Evolutionary conservation across 2,329 filamentous ascomycete genomes (phyloP).

Genomic region (Dothidotthia symphoricarpi): DNA sequence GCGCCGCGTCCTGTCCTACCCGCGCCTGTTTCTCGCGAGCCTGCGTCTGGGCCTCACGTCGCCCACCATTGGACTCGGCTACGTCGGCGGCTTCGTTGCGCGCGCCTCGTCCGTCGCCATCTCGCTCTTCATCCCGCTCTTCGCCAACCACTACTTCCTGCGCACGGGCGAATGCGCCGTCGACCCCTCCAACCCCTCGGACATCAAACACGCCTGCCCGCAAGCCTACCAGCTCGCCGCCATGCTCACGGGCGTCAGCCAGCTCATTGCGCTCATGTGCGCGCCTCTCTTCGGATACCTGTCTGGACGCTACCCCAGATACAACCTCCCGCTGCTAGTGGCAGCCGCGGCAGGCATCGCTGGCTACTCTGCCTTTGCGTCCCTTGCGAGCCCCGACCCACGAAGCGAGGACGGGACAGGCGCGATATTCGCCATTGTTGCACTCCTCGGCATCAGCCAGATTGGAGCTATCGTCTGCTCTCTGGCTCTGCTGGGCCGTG

Average conservation of each 20-base stretch:
- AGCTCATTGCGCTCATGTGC: constrained; percentile 78
- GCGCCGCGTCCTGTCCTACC: constrained; percentile 61
- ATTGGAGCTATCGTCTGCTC: constrained; percentile 97
- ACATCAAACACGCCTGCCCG: constrained; percentile 81
- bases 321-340: constrained; percentile 72
- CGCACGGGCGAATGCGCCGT: constrained; percentile 71
- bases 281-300: constrained; percentile 86
- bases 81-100: constrained; percentile 91
- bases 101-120: constrained; percentile 93
- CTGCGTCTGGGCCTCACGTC: constrained; percentile 67
- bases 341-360: constrained; percentile 71
- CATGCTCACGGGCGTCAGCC: constrained; percentile 83
- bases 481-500: constrained; percentile 79
- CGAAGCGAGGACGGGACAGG: constrained; percentile 66
- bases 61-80: constrained; percentile 77
- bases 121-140: constrained; percentile 89
- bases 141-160: constrained; percentile 88
- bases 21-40: constrained; percentile 43
- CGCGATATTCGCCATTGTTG: constrained; percentile 71
- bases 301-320: constrained; percentile 62
- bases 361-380: constrained; percentile 75
- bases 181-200: constrained; percentile 46
- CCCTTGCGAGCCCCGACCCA: constrained; percentile 74
- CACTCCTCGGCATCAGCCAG: constrained; percentile 84
- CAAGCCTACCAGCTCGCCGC: constrained; percentile 85